Evolutionary conservation across 2,329 filamentous ascomycete species (phyloP).

Genomic region (Penicillium occitanis): DNA sequence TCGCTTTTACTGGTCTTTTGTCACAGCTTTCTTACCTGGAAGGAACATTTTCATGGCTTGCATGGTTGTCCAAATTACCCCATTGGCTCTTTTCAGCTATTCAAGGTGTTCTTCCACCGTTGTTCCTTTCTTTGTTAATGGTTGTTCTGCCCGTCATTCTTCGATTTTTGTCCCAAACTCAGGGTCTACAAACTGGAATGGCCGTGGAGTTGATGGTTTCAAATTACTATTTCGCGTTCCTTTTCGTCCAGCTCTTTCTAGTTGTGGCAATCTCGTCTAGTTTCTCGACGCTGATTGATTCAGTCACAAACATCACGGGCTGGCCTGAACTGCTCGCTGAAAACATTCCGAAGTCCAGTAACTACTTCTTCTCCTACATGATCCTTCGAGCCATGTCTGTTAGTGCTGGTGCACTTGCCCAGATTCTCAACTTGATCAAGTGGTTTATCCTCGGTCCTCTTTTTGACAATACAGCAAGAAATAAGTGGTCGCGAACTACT

Average conservation of each 20-base stretch:
- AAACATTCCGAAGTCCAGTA: slow-evolving; percentile 81
- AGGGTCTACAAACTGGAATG: slow-evolving; percentile 80
- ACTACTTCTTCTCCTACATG: slow-evolving; percentile 99
- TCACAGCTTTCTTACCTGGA: slow-evolving; percentile 75
- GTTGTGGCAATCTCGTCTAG: slow-evolving; percentile 84
- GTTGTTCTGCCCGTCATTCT: slow-evolving; percentile 79
- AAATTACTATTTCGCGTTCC: slow-evolving; percentile 86
- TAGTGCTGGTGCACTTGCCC: slow-evolving; percentile 83
- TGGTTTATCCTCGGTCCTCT: slow-evolving; percentile 82
- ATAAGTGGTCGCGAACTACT: slow-evolving; percentile 85
- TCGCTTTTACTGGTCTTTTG: slow-evolving; percentile 80
- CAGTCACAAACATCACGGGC: slow-evolving; percentile 66
- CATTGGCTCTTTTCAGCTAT: slow-evolving; percentile 63
- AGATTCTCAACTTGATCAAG: slow-evolving; percentile 72
- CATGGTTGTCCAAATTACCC: slow-evolving; percentile 66
- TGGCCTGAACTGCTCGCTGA: slow-evolving; percentile 71
- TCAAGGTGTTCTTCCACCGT: slow-evolving; percentile 81
- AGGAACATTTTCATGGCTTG: slow-evolving; percentile 64
- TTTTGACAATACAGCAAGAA: slow-evolving; percentile 74
- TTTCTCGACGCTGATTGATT: slow-evolving; percentile 63
- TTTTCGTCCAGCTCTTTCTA: slow-evolving; percentile 93
- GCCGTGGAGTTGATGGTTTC: slow-evolving; percentile 81
- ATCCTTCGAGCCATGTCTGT: slow-evolving; percentile 89
- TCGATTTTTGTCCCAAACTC: slow-evolving; percentile 67
- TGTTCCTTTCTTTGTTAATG: slow-evolving; percentile 74